Evolutionary conservation across 2,329 filamentous ascomycete species (phyloP), one percentile per base, ranked within the genome.

Genomic region (Waltergamsia citrina): DNA sequence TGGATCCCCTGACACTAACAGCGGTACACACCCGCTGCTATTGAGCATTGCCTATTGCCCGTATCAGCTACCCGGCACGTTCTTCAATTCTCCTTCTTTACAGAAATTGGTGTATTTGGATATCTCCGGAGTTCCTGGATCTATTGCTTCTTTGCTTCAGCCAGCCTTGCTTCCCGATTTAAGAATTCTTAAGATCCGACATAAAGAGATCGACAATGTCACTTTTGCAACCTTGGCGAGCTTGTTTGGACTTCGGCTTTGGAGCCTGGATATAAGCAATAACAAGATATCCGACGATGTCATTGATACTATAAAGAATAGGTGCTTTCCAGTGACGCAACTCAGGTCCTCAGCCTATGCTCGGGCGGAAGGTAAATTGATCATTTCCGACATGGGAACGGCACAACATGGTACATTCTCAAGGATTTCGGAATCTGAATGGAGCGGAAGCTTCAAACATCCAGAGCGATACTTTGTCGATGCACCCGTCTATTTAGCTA

Each of bases 241-340:
- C 40, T 63, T 26, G 43, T 69, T 45, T 41, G 46, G 38, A 41
- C 48, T 5, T 9, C 63, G 57, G 19, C 48, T 78, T 9, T 78
- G 74, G 73, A 74, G 73, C 42, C 46, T 78, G 5, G 72, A 79
- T 40, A 32, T 78, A 1, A 56, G 60, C 24, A 34, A 60, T 6
- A 80, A 79, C 41, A 59, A 56, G 9, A 45, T 79, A 8, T 66
- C 62, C 0, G 72, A 78, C 43, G 43, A 24, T 3, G 43, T 54
- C 4, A 43, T 74, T 9, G 45, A 55, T 7, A 29, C 20, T 4
- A 27, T 59, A 4, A 39, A 49, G 6, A 28, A 48, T 6, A 41
- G 43, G 14, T 62, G 56, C 39, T 54, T 67, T 10, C 48, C 50
- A 4, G 32, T 37, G 10, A 41, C 45, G 7, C 46, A 50, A 2